A percentile compares a stretch with the other conserved stretches of the same genome.
Evolutionary conservation across 192 early-diverging fungal species (phyloP).

Genomic region (Phlyctochytrium arcticum): DNA sequence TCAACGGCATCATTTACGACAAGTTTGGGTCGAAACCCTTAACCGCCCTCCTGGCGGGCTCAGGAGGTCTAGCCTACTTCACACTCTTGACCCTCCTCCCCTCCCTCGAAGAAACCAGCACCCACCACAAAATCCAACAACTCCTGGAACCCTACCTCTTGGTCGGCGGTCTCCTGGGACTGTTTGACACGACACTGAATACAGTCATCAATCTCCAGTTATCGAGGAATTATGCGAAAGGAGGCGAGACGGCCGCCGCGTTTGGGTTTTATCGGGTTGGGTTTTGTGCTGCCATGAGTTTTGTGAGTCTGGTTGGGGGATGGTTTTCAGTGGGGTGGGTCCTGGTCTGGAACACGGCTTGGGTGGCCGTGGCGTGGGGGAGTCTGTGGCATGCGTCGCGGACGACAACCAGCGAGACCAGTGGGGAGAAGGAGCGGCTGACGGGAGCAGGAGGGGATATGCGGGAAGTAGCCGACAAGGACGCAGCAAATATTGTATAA

Average conservation of each 20-base stretch:
- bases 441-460: no score
- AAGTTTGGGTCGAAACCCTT: slow-evolving; percentile 18
- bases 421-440: no score
- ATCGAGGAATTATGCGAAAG: background rate
- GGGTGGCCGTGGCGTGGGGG: slow-evolving; percentile 1
- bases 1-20: slow-evolving; percentile 31
- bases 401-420: no score
- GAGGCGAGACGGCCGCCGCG: slow-evolving; percentile 12
- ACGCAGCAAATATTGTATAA: no score
- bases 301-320: background rate
- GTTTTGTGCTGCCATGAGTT: slow-evolving; percentile 23
- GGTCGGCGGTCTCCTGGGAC: slow-evolving; percentile 11
- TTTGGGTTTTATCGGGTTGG: slow-evolving; percentile 27
- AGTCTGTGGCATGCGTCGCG: no score
- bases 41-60: slow-evolving; percentile 5
- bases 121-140: background rate
- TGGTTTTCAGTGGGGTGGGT: background rate
- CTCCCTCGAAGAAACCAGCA: background rate
- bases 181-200: slow-evolving; percentile 19
- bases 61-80: slow-evolving; percentile 7
- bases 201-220: slow-evolving; percentile 21
- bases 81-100: slow-evolving; percentile 13
- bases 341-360: slow-evolving; percentile 5
- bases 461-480: no score
- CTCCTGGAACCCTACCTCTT: slow-evolving; percentile 10